Percentiles rank a stretch among this genome's conserved stretches.
phyloP scores from a whole-genome alignment of 345 rosid genomes.

The Murraya koenigii region DNA sequence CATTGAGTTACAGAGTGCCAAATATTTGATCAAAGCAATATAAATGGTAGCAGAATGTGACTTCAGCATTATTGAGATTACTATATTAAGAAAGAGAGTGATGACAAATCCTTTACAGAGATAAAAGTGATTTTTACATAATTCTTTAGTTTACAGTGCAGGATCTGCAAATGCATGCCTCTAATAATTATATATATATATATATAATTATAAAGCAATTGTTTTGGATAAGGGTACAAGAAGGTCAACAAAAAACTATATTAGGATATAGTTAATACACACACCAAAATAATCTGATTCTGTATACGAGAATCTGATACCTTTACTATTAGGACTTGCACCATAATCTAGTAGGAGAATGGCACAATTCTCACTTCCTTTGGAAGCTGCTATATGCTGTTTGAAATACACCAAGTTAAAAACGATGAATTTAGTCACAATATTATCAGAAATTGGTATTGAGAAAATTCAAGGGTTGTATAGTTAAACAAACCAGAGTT shows the following conservation, averaged over 20 bases:
- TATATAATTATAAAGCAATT: not conserved
- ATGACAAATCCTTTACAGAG: not conserved
- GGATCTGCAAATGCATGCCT: conserved; percentile 18
- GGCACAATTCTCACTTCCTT: conserved; percentile 71
- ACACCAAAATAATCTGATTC: not conserved
- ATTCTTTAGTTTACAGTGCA: not conserved
- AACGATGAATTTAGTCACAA: not conserved
- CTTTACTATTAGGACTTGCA: conserved; percentile 70
- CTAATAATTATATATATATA: not conserved
- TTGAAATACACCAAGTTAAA: not conserved
- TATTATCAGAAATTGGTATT: not conserved
- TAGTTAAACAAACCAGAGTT: conserved; percentile 56
- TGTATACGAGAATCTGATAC: conserved; percentile 27
- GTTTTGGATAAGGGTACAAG: not conserved
- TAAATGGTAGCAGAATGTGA: conserved; percentile 12
- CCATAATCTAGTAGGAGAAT: conserved; percentile 63
- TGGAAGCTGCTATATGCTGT: conserved; percentile 87
- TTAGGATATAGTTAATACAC: not conserved
- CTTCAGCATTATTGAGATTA: conserved; percentile 15
- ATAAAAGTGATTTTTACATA: not conserved
- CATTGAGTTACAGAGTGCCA: not conserved
- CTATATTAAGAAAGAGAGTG: not conserved
- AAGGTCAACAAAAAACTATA: conserved; percentile 9
- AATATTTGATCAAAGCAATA: not conserved
- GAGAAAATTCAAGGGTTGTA: not conserved